Evolutionary conservation across 768 basidiomycete species (phyloP).

Genomic region (Hericium erinaceus): DNA sequence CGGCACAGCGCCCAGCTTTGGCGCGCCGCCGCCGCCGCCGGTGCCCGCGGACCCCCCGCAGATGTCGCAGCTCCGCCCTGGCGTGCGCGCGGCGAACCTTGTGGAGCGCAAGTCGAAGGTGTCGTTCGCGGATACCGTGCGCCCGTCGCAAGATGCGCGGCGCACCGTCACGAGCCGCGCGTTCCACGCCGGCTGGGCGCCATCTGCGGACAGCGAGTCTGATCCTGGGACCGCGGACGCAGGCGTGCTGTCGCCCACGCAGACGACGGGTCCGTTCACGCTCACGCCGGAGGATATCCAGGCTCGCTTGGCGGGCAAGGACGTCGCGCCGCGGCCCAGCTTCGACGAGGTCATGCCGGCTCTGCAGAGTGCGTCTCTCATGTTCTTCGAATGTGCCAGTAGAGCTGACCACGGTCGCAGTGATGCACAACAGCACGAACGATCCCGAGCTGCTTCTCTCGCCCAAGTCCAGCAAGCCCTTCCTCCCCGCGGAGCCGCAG

Average conservation of each 20-base stretch:
- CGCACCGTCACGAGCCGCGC: slow-evolving; percentile 33
- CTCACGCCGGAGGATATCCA: slow-evolving; percentile 56
- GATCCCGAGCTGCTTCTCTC: slow-evolving; percentile 40
- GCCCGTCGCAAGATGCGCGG: slow-evolving; percentile 35
- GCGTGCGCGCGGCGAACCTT: slow-evolving; percentile 35
- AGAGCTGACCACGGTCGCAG: slow-evolving; percentile 23
- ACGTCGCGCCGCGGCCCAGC: slow-evolving; percentile 26
- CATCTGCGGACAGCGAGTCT: slow-evolving; percentile 31
- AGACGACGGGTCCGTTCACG: slow-evolving; percentile 30
- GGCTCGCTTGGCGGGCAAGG: slow-evolving; percentile 35
- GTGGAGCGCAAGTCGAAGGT: slow-evolving; percentile 47
- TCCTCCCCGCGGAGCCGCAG: slow-evolving; percentile 22
- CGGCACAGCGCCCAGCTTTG: background rate
- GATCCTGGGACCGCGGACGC: slow-evolving; percentile 5
- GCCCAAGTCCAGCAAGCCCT: slow-evolving; percentile 10
- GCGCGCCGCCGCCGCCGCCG: background rate
- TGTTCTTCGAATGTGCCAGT: background rate
- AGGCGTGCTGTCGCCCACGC: slow-evolving; percentile 33
- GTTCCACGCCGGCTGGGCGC: slow-evolving; percentile 31
- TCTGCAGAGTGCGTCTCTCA: slow-evolving; percentile 42
- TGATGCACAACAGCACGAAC: slow-evolving; percentile 53
- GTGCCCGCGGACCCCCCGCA: slow-evolving; percentile 11
- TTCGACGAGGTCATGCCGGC: slow-evolving; percentile 62
- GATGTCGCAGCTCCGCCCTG: slow-evolving; percentile 42
- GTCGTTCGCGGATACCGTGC: slow-evolving; percentile 58